Conservation (phyloP, 148 eudicot genomes). For the Rhododendron mucronatum region DNA sequence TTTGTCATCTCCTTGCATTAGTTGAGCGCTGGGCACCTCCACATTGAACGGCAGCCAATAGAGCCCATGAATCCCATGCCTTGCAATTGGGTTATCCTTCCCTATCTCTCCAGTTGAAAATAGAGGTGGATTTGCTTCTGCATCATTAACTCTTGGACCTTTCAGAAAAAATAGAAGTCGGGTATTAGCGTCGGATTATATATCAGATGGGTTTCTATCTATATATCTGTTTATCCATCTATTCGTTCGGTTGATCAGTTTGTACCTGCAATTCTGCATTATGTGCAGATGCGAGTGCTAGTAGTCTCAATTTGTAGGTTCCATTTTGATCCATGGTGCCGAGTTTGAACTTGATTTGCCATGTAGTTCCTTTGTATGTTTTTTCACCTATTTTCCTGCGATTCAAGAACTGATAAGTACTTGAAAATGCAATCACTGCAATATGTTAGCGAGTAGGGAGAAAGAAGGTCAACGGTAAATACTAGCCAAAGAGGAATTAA, state of each 20-base stretch:
- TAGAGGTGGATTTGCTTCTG: slow-evolving; percentile 42
- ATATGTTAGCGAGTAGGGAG: not conserved
- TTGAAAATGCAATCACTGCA: not conserved
- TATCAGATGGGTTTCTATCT: not conserved
- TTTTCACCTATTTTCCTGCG: slow-evolving; percentile 53
- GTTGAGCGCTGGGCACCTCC: slow-evolving; percentile 35
- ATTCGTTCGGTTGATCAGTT: not conserved
- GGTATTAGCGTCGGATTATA: not conserved
- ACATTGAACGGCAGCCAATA: slow-evolving; percentile 52
- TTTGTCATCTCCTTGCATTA: slow-evolving; percentile 39
- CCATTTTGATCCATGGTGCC: slow-evolving; percentile 38
- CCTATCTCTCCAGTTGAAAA: slow-evolving; percentile 52
- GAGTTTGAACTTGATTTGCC: slow-evolving; percentile 83
- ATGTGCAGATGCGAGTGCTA: slow-evolving; percentile 76
- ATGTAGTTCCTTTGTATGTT: slow-evolving; percentile 62
- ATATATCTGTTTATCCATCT: too few species aligned
- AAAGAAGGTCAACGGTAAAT: not conserved
- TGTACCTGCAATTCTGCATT: slow-evolving; percentile 65
- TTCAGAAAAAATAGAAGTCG: not conserved
- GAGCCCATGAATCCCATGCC: slow-evolving; percentile 64
- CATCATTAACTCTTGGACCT: slow-evolving; percentile 60
- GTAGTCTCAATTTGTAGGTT: slow-evolving; percentile 51
- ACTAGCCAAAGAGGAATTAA: not conserved
- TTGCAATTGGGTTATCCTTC: slow-evolving; percentile 52
- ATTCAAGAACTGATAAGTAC: not conserved